phyloP scores from a whole-genome alignment of 495 filamentous ascomycete genomes.

The Talaromyces borbonicus region DNA sequence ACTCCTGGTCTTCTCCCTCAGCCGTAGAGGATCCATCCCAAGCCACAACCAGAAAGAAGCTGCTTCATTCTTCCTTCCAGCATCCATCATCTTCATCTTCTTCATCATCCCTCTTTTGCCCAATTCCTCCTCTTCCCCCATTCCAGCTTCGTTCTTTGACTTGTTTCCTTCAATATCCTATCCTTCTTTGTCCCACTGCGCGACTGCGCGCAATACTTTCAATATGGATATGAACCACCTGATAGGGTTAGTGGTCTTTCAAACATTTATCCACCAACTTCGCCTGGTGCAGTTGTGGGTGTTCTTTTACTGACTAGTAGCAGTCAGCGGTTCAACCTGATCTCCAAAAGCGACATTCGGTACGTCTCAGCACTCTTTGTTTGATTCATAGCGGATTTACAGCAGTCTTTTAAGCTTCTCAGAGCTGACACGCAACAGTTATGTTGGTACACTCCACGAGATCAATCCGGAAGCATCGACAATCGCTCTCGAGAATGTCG shows the following conservation, averaged over 20 bases:
- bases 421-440: constrained; percentile 41
- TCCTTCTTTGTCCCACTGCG: constrained; percentile 10
- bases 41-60: constrained; percentile 9
- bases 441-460: constrained; percentile 91
- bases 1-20: neutral
- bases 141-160: constrained; percentile 6
- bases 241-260: constrained; percentile 40
- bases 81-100: constrained; percentile 13
- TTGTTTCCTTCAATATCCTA: constrained; percentile 10
- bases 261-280: too few relatives aligned
- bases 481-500: constrained; percentile 91
- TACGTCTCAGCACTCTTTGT: constrained; percentile 29
- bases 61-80: constrained; percentile 10
- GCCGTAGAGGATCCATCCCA: constrained; percentile 5
- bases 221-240: constrained; percentile 47
- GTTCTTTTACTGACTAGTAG: constrained; percentile 38
- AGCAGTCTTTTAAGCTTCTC: neutral
- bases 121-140: too few relatives aligned
- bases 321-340: constrained; percentile 52
- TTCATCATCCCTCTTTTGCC: constrained; percentile 15
- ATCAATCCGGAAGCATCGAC: constrained; percentile 96
- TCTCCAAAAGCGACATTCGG: constrained; percentile 97
- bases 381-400: neutral
- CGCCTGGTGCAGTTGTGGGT: constrained; percentile 25
- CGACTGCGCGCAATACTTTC: constrained; percentile 28